Percentiles rank a stretch among this genome's conserved stretches.
These are phyloP conservation scores for Populus euphratica DNA, from an alignment of 345 rosid genomes.

Conservation along the genomic window DNA sequence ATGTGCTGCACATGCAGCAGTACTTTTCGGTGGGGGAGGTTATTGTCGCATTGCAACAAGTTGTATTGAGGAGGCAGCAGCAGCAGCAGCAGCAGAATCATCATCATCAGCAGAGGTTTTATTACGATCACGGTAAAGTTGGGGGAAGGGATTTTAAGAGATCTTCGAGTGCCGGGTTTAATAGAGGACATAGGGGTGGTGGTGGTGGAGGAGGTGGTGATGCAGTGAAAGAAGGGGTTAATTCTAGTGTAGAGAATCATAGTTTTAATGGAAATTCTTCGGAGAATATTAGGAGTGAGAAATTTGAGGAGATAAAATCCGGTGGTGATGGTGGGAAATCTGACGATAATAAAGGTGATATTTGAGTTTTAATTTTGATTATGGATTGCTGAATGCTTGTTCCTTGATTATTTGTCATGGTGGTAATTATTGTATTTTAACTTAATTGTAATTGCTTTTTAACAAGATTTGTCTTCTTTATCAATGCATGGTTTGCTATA, in stretches of 20 bases:
- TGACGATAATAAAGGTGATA: constrained; percentile 60
- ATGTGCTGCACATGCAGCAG: constrained; percentile 80
- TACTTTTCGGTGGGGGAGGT: constrained; percentile 62
- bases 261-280: constrained; percentile 31
- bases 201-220: constrained; percentile 6
- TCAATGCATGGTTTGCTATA: background rate
- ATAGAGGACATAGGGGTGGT: constrained; percentile 36
- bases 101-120: constrained; percentile 17
- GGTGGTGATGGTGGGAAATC: constrained; percentile 28
- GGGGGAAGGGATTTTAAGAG: constrained; percentile 60
- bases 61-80: constrained; percentile 52
- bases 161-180: constrained; percentile 40
- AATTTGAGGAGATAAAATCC: constrained; percentile 33
- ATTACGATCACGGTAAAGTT: constrained; percentile 47
- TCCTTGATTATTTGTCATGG: background rate
- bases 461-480: background rate
- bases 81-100: constrained; percentile 21
- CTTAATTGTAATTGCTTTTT: background rate
- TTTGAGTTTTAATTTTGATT: constrained; percentile 2
- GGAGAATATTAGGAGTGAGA: constrained; percentile 28
- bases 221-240: constrained; percentile 39
- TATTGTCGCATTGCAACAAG: constrained; percentile 57
- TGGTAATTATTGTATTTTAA: background rate
- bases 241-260: constrained; percentile 30
- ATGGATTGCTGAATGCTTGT: background rate